Evolutionary conservation across 2,329 filamentous ascomycete species (phyloP).

Genomic region (Fragosphaeria purpurea): DNA sequence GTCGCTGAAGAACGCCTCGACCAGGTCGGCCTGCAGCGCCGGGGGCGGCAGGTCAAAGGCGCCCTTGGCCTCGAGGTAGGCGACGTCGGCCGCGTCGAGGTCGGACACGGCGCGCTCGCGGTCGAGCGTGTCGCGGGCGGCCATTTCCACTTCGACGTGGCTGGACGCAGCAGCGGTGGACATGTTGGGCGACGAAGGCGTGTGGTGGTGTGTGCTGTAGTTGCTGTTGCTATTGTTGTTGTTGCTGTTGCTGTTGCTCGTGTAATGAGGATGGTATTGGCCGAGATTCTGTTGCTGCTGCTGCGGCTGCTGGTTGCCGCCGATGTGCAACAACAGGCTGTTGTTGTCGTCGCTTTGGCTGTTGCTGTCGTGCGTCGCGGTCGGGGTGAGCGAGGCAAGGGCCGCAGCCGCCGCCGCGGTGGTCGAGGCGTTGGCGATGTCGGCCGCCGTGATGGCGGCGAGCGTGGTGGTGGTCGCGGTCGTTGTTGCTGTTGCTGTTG

Average conservation of each 20-base stretch:
- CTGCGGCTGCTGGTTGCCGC: too few species aligned
- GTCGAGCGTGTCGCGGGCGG: constrained; percentile 7
- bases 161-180: not conserved
- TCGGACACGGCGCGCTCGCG: constrained; percentile 5
- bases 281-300: too few species aligned
- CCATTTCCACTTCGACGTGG: constrained; percentile 8
- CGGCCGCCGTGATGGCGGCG: not conserved
- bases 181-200: not conserved
- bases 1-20: constrained; percentile 9
- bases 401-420: not conserved
- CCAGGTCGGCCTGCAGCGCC: constrained; percentile 8
- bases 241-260: not conserved
- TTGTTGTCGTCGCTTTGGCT: not conserved
- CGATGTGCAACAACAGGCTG: too few species aligned
- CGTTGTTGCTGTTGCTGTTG: not conserved
- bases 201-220: not conserved
- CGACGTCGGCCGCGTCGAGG: constrained; percentile 11
- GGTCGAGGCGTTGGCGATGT: not conserved
- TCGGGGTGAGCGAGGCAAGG: constrained; percentile 1
- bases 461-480: not conserved
- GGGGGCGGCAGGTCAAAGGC: constrained; percentile 10
- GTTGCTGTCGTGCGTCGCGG: constrained; percentile 1
- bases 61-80: constrained; percentile 8
- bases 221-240: not conserved
- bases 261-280: too few species aligned